A percentile compares a stretch with the other conserved stretches of the same genome.
These are phyloP conservation scores for Pestalotiopsis fici DNA, from an alignment of 2,329 filamentous ascomycete genomes.

Conservation along the genomic window DNA sequence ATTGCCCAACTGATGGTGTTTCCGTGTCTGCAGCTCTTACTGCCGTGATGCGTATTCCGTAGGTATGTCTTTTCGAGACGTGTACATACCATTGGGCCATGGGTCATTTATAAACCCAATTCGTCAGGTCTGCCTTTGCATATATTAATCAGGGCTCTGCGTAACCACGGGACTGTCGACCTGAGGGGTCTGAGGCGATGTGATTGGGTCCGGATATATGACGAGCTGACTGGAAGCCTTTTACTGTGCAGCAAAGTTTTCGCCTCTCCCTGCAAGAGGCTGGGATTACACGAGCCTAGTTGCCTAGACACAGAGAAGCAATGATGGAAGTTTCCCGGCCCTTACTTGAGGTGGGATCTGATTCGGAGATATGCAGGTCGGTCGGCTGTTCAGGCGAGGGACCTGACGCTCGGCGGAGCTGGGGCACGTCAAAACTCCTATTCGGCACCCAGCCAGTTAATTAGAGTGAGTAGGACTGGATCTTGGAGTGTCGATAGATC, in stretches of 20 bases:
- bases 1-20: not conserved
- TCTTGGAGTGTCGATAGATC: too few species aligned
- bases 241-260: not conserved
- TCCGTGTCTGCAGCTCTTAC: not conserved
- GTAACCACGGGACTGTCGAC: not conserved
- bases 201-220: not conserved
- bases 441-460: too few species aligned
- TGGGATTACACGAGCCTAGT: not conserved
- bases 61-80: not conserved
- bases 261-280: not conserved
- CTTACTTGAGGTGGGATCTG: not conserved
- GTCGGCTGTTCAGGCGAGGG: not conserved
- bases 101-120: not conserved
- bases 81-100: not conserved
- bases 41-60: not conserved
- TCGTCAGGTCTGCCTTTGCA: not conserved
- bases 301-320: not conserved
- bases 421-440: too few species aligned
- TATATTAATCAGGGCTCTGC: not conserved
- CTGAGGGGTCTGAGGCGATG: not conserved
- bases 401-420: not conserved
- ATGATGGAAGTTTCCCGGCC: not conserved
- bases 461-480: too few species aligned
- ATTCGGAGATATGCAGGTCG: not conserved
- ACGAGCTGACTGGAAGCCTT: not conserved